These are phyloP conservation scores for Collariella sp. DNA, from an alignment of 495 filamentous ascomycete genomes.

Conservation along the genomic window DNA sequence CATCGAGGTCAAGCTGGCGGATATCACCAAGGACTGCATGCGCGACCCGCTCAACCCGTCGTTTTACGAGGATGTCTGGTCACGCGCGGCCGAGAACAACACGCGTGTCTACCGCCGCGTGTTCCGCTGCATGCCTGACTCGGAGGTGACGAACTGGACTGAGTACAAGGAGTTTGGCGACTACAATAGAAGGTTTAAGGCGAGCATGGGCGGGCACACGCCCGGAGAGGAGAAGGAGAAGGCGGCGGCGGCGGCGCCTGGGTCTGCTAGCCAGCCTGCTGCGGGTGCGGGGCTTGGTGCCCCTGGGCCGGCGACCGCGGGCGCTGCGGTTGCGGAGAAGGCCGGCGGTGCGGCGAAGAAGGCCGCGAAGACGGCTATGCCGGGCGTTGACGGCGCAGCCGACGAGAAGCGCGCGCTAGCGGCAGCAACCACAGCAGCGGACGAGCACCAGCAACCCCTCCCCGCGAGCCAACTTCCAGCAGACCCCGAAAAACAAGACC, in stretches of 20 bases:
- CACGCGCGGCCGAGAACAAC: conserved; percentile 83
- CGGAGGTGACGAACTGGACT: conserved; percentile 84
- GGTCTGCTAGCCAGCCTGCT: conserved; percentile 1
- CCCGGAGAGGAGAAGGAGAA: conserved; percentile 34
- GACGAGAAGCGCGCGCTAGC: conserved; percentile 20
- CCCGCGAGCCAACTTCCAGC: too few species aligned
- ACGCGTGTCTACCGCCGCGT: conserved; percentile 87
- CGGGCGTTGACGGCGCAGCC: neutral
- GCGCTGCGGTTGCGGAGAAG: conserved; percentile 16
- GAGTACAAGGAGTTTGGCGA: conserved; percentile 83
- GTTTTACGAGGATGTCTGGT: conserved; percentile 86
- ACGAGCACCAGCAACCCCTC: conserved; percentile 9
- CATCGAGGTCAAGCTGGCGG: conserved; percentile 55
- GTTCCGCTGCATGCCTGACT: conserved; percentile 95
- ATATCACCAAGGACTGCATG: conserved; percentile 50
- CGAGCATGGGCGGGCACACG: conserved; percentile 45
- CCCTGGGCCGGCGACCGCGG: conserved; percentile 18
- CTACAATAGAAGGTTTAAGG: conserved; percentile 71
- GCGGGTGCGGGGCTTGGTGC: conserved; percentile 26
- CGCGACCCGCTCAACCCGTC: conserved; percentile 70
- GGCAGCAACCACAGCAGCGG: neutral
- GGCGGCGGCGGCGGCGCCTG: conserved; percentile 8
- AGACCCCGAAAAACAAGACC: conserved; percentile 33
- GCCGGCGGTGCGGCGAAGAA: conserved; percentile 1
- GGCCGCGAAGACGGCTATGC: neutral